A percentile compares a stretch with the other conserved stretches of the same genome.
These are phyloP conservation scores for Acephala macrosclerotiorum DNA, from an alignment of 2,329 filamentous ascomycete genomes.

Conservation along the genomic window DNA sequence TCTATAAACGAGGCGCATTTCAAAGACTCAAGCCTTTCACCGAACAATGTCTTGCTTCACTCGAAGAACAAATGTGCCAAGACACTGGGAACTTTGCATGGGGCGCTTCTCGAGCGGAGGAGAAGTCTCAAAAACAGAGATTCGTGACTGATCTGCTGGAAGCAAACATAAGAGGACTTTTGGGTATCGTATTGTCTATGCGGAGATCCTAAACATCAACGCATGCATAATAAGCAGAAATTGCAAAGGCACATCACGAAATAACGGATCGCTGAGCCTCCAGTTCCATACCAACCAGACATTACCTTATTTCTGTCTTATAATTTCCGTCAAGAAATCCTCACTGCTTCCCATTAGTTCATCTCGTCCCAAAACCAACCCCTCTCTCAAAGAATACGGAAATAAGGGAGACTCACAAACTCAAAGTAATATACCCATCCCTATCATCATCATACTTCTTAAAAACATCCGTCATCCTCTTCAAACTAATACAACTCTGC, in stretches of 20 bases:
- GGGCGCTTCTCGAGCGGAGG: background rate
- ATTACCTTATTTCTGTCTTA: conserved; percentile 39
- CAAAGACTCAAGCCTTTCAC: background rate
- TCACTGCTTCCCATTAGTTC: conserved; percentile 34
- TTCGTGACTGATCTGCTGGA: background rate
- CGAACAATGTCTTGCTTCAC: background rate
- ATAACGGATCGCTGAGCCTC: conserved; percentile 2
- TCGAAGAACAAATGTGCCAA: background rate
- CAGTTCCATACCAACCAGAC: background rate
- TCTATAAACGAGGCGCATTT: background rate
- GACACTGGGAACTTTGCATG: background rate
- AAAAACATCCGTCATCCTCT: conserved; percentile 99
- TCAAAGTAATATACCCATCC: conserved; percentile 88
- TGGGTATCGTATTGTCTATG: conserved; percentile 36
- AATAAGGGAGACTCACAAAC: conserved; percentile 56
- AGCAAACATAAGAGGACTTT: conserved; percentile 5
- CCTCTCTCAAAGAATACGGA: background rate
- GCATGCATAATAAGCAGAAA: conserved; percentile 7
- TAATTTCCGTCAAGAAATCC: conserved; percentile 44
- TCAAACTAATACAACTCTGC: conserved; percentile 94
- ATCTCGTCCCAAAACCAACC: background rate
- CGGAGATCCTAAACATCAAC: conserved; percentile 21
- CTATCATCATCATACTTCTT: conserved; percentile 98
- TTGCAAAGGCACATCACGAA: conserved; percentile 13
- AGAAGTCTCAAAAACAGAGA: background rate